Base-by-base conservation (phyloP, 805 yeast species). In the Suhomyces sp. region DNA sequence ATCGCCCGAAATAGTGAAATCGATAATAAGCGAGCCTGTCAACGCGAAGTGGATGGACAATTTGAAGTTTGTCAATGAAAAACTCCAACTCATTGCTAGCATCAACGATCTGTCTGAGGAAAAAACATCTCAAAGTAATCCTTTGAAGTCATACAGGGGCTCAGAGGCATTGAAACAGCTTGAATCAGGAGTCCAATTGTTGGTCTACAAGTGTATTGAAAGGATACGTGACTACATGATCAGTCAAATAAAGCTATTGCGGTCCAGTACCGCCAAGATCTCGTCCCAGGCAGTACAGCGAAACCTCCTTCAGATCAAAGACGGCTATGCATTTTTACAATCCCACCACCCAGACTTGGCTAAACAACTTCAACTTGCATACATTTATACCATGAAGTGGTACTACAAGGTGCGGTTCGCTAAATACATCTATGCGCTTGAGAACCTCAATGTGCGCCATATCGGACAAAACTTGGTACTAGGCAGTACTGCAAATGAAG, bases 341-440 rank as follows among this genome's bases (percentile, higher is more conserved):
- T 60, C 68, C 4, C 80, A 82, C 47, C 81, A 87, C 52, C 76
- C 79, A 7, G 76, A 82, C 6, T 69, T 94, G 50, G 93, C 96
- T 0, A 64, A 72, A 13, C 94, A 89, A 61, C 76, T 94, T 39
- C 78, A 84, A 50, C 80, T 80, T 60, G 98, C 97, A 0, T 94
- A 94, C 65, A 72, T 85, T 17, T 84, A 84, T 61, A 93, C 98
- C 2, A 92, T 94, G 89, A 76, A 81, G 60, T 94, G 99, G 99
- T 94, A 93, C 71, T 94, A 94, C 66, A 76, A 79, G 52, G 80
- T 86, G 51, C 81, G 87, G 58, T 93, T 92, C 62, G 83, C 85
- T 15, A 82, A 91, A 56, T 92, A 91, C 68, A 67, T 85, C 37
- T 81, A 85, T 54, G 83, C 96, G 0, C 68, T 92, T 47, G 87